These are phyloP conservation scores for Cystofilobasidium macerans DNA, from an alignment of 768 basidiomycete genomes.

Conservation along the genomic window DNA sequence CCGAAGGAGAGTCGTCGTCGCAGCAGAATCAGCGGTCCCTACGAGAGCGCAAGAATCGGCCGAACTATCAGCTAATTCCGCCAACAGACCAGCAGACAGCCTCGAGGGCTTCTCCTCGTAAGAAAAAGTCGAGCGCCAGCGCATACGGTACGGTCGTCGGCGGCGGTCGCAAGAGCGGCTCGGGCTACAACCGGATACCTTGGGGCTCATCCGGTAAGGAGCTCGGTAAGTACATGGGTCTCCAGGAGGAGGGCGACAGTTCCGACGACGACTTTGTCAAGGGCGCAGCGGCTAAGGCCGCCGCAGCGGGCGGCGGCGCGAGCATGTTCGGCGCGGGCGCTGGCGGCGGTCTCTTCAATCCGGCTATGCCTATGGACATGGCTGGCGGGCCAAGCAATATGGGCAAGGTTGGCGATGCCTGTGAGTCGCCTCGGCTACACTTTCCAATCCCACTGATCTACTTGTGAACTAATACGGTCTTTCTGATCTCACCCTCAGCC, in stretches of 20 bases:
- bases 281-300: conserved; percentile 29
- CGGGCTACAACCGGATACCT: conserved; percentile 10
- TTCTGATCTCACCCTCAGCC: conserved; percentile 41
- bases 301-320: conserved; percentile 26
- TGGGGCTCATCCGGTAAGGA: conserved; percentile 32
- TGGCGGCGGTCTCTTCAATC: conserved; percentile 44
- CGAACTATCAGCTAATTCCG: conserved; percentile 22
- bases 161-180: background rate
- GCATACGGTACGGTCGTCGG: conserved; percentile 4
- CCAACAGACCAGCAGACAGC: background rate
- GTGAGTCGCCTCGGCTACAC: conserved; percentile 40
- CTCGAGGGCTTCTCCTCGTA: background rate
- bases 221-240: conserved; percentile 34
- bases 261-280: conserved; percentile 32
- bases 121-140: background rate
- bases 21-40: conserved; percentile 8
- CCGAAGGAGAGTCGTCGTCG: conserved; percentile 2
- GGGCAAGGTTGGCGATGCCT: conserved; percentile 69
- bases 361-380: conserved; percentile 46
- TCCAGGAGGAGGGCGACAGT: conserved; percentile 15
- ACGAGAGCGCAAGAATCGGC: conserved; percentile 23
- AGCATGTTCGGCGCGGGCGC: conserved; percentile 36
- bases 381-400: conserved; percentile 67
- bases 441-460: conserved; percentile 25
- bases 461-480: background rate